A percentile compares a stretch with the other conserved stretches of the same genome.
These are phyloP conservation scores for Fusarium sp. DNA, from an alignment of 2,329 filamentous ascomycete species.

Conservation along the genomic window DNA sequence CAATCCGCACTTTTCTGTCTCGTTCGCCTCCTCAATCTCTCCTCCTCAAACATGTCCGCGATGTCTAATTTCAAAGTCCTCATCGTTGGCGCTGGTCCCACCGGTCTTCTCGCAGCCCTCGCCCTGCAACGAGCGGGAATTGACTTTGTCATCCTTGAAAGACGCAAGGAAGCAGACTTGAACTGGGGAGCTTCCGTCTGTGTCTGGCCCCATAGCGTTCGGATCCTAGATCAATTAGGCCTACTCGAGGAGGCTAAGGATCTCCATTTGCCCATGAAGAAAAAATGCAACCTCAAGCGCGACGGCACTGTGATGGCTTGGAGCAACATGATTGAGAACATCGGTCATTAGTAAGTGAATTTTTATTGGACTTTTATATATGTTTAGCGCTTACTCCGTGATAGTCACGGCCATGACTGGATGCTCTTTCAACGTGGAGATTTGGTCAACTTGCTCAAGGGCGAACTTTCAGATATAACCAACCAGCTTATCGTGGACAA, in stretches of 20 bases:
- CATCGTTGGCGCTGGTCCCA: constrained; percentile 28
- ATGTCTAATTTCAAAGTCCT: constrained; percentile 32
- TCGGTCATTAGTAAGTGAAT: constrained; percentile 17
- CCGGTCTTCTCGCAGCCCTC: constrained; percentile 20
- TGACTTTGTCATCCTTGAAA: constrained; percentile 24
- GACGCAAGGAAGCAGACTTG: constrained; percentile 19
- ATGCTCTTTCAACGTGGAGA: constrained; percentile 40
- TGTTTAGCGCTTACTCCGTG: not conserved
- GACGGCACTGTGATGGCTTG: constrained; percentile 28
- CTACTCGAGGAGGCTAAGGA: constrained; percentile 14
- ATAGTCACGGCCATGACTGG: constrained; percentile 32
- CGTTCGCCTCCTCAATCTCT: not conserved
- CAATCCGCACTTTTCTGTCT: not conserved
- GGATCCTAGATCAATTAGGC: constrained; percentile 26
- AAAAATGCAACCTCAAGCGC: constrained; percentile 27
- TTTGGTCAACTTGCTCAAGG: constrained; percentile 30
- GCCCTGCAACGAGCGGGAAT: constrained; percentile 18
- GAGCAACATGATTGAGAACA: constrained; percentile 35
- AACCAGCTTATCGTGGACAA: constrained; percentile 26
- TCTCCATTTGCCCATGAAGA: constrained; percentile 17
- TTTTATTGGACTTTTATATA: fast-evolving
- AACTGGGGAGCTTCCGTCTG: constrained; percentile 31
- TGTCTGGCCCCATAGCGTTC: constrained; percentile 30
- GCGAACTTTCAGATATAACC: constrained; percentile 11
- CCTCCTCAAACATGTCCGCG: not conserved